phyloP scores from a whole-genome alignment of 768 basidiomycete species.

The Brasilioporus rufonigricans region DNA sequence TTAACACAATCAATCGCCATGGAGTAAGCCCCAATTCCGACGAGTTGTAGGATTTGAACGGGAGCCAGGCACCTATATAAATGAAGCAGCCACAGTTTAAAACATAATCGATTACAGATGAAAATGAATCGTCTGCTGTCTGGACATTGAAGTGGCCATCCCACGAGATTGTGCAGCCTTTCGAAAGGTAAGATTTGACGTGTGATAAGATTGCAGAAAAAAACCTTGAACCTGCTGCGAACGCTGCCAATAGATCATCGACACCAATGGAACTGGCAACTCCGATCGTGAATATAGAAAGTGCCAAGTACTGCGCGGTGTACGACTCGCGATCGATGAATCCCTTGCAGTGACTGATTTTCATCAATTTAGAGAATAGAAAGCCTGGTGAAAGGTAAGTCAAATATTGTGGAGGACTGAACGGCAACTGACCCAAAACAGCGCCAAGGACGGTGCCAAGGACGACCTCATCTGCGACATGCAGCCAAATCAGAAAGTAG shows the following conservation, averaged over 20 bases:
- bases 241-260: slow-evolving; percentile 88
- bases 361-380: slow-evolving; percentile 73
- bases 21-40: slow-evolving; percentile 60
- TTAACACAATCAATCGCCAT: slow-evolving; percentile 69
- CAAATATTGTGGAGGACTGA: neutral
- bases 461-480: slow-evolving; percentile 69
- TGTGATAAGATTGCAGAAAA: neutral
- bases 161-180: slow-evolving; percentile 89
- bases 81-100: slow-evolving; percentile 80
- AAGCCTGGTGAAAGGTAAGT: slow-evolving; percentile 42
- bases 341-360: slow-evolving; percentile 55
- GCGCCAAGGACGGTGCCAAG: slow-evolving; percentile 72
- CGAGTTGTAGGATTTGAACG: slow-evolving; percentile 56
- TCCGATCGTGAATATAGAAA: slow-evolving; percentile 76
- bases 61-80: slow-evolving; percentile 87
- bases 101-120: slow-evolving; percentile 87
- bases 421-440: slow-evolving; percentile 38
- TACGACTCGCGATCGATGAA: slow-evolving; percentile 82
- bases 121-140: slow-evolving; percentile 83
- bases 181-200: neutral
- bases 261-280: slow-evolving; percentile 75
- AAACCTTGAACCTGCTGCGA: slow-evolving; percentile 63
- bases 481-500: neutral
- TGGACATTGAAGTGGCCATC: slow-evolving; percentile 80
- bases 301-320: slow-evolving; percentile 78